Evolutionary conservation across 2,329 filamentous ascomycete genomes (phyloP), one percentile per base, ranked within the genome.

Genomic region (Pleoardoris graminearum): DNA sequence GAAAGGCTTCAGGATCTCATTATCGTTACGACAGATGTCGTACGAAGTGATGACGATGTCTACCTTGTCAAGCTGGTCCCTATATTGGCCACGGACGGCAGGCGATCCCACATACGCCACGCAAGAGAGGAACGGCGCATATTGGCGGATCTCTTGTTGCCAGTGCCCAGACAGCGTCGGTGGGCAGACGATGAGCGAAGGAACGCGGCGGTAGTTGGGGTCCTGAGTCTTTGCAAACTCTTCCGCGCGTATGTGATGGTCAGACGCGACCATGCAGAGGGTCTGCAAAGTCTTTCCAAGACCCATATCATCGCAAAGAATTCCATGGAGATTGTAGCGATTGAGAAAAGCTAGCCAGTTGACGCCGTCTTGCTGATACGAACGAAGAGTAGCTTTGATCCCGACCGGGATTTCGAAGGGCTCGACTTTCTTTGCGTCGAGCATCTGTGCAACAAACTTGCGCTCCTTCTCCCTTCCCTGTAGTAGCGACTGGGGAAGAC

Each of bases 301-400:
- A 67, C 94, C 94, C 94, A 99, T 99, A 72, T 99, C 94, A 68
- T 99, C 94, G 70, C 94, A 99, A 54, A 99, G 89, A 73, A 99
- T 97, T 43, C 94, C 94, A 65, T 99, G 95, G 1, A 99, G 84
- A 66, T 99, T 93, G 71, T 97, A 99, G 52, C 92, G 92, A 72
- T 99, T 99, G 62, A 99, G 86, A 77, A 99, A 99, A 51, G 95
- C 87, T 46, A 99, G 84, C 94, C 94, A 99, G 70, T 99, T 99
- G 69, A 99, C 93, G 71, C 94, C 94, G 48, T 99, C 94, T 74
- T 99, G 94, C 73, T 99, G 95, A 70, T 99, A 99, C 0, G 92
- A 96, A 58, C 94, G 90, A 46, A 99, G 83, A 66, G 96, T 91
- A 0, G 94, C 95, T 74, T 97, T 97, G 79, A 99, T 99, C 4